These are phyloP conservation scores for Trichoderma koningii DNA, from an alignment of 2,329 filamentous ascomycete species.

Conservation along the genomic window DNA sequence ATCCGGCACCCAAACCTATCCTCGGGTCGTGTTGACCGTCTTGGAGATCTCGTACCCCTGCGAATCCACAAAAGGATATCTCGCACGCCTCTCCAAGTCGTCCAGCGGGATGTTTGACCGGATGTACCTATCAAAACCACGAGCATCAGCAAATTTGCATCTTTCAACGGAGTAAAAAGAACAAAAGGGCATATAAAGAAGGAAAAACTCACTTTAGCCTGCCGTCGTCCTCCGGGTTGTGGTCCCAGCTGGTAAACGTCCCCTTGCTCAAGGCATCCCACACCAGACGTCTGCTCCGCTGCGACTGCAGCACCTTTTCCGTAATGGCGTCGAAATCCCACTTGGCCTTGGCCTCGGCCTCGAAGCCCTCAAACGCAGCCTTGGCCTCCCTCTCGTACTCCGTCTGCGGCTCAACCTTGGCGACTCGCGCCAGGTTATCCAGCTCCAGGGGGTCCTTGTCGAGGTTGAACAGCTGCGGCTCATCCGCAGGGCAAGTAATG, in stretches of 20 bases:
- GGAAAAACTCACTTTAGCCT: constrained; percentile 58
- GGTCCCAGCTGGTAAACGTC: constrained; percentile 80
- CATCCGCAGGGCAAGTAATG: constrained; percentile 80
- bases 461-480: constrained; percentile 82
- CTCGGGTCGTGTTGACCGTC: constrained; percentile 43
- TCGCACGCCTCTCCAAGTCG: constrained; percentile 73
- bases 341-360: constrained; percentile 69
- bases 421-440: constrained; percentile 65
- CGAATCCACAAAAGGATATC: constrained; percentile 67
- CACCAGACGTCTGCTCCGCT: constrained; percentile 76
- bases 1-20: background rate
- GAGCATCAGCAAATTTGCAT: constrained; percentile 37
- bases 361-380: constrained; percentile 64
- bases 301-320: constrained; percentile 70
- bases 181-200: background rate
- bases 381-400: constrained; percentile 50
- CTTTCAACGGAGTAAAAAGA: background rate
- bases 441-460: constrained; percentile 73
- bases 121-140: constrained; percentile 66
- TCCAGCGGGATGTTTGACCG: constrained; percentile 80
- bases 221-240: constrained; percentile 72
- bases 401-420: constrained; percentile 44
- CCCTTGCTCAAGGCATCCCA: constrained; percentile 80
- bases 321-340: constrained; percentile 85
- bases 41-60: constrained; percentile 52